These are phyloP conservation scores for Phaffia rhodozyma DNA, from an alignment of 1,284 basidiomycete genomes.

Conservation along the genomic window DNA sequence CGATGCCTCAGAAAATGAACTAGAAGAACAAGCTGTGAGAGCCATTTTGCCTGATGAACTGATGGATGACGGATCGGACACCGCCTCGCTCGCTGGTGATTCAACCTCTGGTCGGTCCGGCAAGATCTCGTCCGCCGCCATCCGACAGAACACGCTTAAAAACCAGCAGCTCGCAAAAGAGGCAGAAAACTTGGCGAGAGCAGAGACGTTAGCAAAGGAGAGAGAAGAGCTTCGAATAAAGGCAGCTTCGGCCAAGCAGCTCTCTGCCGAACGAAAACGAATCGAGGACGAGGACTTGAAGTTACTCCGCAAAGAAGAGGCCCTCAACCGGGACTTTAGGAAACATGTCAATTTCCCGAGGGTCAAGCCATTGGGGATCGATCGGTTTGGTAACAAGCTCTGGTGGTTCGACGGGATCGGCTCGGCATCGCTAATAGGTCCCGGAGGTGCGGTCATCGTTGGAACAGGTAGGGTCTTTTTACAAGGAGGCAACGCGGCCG, in stretches of 20 bases:
- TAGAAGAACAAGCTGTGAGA: too few relatives aligned
- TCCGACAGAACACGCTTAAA: constrained; percentile 31
- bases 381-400: constrained; percentile 84
- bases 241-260: constrained; percentile 26
- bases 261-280: constrained; percentile 51
- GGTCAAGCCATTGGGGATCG: constrained; percentile 74
- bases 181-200: constrained; percentile 49
- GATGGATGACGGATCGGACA: constrained; percentile 19
- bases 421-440: constrained; percentile 55
- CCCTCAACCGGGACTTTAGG: constrained; percentile 85
- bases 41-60: too few relatives aligned
- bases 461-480: constrained; percentile 46
- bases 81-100: constrained; percentile 14
- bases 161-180: constrained; percentile 32
- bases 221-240: constrained; percentile 26
- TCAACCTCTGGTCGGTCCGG: background rate
- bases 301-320: constrained; percentile 62
- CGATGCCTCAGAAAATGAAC: too few relatives aligned
- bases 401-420: constrained; percentile 99
- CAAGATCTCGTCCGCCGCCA: constrained; percentile 17
- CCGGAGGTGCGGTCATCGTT: constrained; percentile 58
- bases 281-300: constrained; percentile 78
- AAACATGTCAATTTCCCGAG: constrained; percentile 69
- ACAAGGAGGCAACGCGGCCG: constrained; percentile 57
- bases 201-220: constrained; percentile 42